Evolutionary conservation across 306 rosid species (phyloP).

Genomic region (Myrica gale): DNA sequence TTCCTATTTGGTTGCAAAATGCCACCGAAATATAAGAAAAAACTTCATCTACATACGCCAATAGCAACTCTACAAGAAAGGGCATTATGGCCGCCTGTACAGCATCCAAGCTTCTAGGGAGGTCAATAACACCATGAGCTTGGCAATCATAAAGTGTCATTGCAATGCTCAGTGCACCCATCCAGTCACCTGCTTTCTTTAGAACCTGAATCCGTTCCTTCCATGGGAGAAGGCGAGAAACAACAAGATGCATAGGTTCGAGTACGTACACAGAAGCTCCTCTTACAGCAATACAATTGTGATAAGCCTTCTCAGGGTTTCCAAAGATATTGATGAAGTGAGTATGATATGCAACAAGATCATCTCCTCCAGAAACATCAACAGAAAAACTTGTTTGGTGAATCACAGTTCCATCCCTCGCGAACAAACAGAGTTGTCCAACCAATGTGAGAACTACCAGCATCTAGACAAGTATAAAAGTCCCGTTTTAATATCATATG

Average conservation of each 20-base stretch:
- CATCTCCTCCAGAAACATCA: slow-evolving; percentile 75
- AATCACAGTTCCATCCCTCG: slow-evolving; percentile 86
- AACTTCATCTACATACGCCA: slow-evolving; percentile 90
- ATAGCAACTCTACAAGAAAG: slow-evolving; percentile 80
- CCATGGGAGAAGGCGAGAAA: slow-evolving; percentile 98
- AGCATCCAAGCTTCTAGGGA: slow-evolving; percentile 89
- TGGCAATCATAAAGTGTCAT: slow-evolving; percentile 92
- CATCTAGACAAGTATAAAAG: slow-evolving; percentile 61
- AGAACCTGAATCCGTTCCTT: slow-evolving; percentile 85
- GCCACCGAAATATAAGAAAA: slow-evolving; percentile 95
- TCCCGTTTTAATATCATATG: slow-evolving; percentile 12
- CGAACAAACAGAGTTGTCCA: slow-evolving; percentile 77
- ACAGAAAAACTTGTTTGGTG: slow-evolving; percentile 79
- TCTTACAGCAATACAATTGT: slow-evolving; percentile 79
- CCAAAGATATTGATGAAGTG: slow-evolving; percentile 72
- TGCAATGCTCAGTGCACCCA: slow-evolving; percentile 96
- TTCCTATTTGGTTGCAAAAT: slow-evolving; percentile 81
- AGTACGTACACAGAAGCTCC: slow-evolving; percentile 93
- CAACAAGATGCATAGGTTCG: slow-evolving; percentile 72
- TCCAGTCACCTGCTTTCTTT: slow-evolving; percentile 94
- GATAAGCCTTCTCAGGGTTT: slow-evolving; percentile 92
- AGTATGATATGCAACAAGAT: slow-evolving; percentile 79
- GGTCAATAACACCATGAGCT: slow-evolving; percentile 92
- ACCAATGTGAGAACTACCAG: slow-evolving; percentile 75
- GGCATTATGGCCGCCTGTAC: slow-evolving; percentile 91